Evolutionary conservation across 148 eudicot species (phyloP), one percentile per base, ranked within the genome.

Genomic region (Linanthus parryae): DNA sequence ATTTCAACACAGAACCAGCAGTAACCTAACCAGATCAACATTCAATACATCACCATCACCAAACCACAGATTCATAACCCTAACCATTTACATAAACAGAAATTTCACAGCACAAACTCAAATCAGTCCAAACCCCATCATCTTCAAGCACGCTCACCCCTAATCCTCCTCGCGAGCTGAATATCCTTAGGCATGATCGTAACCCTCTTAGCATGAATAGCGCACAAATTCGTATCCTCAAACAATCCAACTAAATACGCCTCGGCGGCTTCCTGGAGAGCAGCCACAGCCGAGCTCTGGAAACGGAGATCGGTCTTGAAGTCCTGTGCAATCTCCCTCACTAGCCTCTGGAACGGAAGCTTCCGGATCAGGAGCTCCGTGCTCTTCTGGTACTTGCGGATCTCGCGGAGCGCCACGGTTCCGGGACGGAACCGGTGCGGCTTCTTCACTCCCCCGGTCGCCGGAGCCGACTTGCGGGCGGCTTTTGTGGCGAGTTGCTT

Each of bases 71-170:
- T n/a, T n/a, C n/a, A n/a, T n/a, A n/a, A n/a, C n/a, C n/a, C n/a
- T n/a, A n/a, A n/a, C n/a, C n/a, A n/a, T n/a, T n/a, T n/a, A n/a
- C n/a, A n/a, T n/a, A n/a, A n/a, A n/a, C n/a, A n/a, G n/a, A n/a
- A n/a, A n/a, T n/a, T n/a, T n/a, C n/a, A n/a, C n/a, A n/a, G n/a
- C n/a, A n/a, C n/a, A n/a, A n/a, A n/a, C n/a, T n/a, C n/a, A n/a
- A n/a, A n/a, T n/a, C n/a, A n/a, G n/a, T n/a, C n/a, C n/a, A n/a
- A n/a, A n/a, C n/a, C n/a, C n/a, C n/a, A n/a, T n/a, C n/a, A n/a
- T n/a, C n/a, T n/a, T n/a, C n/a, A 42, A 42, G 46, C 46, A 21
- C 46, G 17, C 46, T 42, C 46, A 2, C 46, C 46, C 46, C 46
- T 42, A 42, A 42, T 8, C 46, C 46, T 42, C 46, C 46, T 42